Evolutionary conservation across 345 rosid species (phyloP).

Genomic region (Populus deltoides): DNA sequence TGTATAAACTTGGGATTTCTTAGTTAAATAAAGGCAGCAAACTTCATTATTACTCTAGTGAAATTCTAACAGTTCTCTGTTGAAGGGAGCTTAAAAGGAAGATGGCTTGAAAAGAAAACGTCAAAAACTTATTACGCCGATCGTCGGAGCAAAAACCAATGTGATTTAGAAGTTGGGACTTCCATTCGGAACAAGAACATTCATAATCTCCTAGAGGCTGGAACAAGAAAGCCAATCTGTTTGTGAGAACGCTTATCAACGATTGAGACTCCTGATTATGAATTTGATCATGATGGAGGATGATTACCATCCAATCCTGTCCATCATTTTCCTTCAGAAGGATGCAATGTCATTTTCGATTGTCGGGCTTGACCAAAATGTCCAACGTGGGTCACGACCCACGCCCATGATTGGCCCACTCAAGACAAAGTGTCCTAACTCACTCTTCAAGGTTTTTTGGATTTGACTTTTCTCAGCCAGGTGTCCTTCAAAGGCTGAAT

Average conservation of each 20-base stretch:
- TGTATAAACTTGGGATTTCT: no score
- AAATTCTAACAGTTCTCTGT: no score
- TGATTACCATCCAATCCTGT: neutral
- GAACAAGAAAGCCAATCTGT: neutral
- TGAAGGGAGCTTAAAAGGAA: no score
- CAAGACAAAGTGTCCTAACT: neutral
- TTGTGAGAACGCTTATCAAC: neutral
- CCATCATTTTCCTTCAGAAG: conserved; percentile 5
- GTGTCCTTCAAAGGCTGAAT: neutral
- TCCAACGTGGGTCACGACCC: neutral
- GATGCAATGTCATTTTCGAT: neutral
- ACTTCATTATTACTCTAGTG: no score
- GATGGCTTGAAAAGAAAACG: no score
- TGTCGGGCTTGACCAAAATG: conserved; percentile 4
- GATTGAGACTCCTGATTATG: neutral
- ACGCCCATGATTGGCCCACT: neutral
- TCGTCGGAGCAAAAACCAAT: no score
- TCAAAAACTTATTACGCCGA: no score
- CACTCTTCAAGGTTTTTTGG: neutral
- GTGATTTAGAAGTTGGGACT: no score
- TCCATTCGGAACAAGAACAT: no score
- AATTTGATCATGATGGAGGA: neutral
- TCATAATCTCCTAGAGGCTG: neutral
- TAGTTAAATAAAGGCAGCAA: no score
- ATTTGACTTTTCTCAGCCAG: neutral